Conservation (phyloP, 805 yeast species). For the Hanseniaspora thailandica region DNA sequence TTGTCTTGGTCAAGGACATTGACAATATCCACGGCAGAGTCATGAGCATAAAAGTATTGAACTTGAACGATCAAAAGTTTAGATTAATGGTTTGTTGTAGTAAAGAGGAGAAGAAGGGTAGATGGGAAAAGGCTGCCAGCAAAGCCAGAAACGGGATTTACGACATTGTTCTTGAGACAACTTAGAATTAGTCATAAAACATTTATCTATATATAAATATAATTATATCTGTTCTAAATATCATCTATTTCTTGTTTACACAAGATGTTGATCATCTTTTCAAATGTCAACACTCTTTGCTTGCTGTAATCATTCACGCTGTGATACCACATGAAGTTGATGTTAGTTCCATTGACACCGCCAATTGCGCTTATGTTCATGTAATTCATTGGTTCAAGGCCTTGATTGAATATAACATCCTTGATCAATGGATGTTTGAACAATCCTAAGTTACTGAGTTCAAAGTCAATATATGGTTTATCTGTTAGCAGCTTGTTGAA, state of each 20-base stretch:
- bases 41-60: slow-evolving; percentile 46
- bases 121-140: slow-evolving; percentile 58
- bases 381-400: slow-evolving; percentile 10
- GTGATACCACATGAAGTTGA: slow-evolving; percentile 11
- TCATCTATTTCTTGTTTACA: not conserved
- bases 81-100: slow-evolving; percentile 57
- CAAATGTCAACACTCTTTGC: not conserved
- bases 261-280: not conserved
- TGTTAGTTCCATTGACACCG: slow-evolving; percentile 2
- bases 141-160: slow-evolving; percentile 68
- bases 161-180: slow-evolving; percentile 38
- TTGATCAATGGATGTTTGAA: slow-evolving; percentile 2
- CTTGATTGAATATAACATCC: slow-evolving; percentile 9
- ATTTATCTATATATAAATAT: too few species aligned
- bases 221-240: not conserved
- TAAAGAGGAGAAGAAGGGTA: slow-evolving; percentile 79
- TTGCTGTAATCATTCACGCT: not conserved
- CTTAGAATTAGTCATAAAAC: slow-evolving; percentile 14
- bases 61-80: slow-evolving; percentile 42
- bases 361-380: slow-evolving; percentile 12
- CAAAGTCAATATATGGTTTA: not conserved
- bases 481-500: not conserved
- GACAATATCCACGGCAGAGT: slow-evolving; percentile 58
- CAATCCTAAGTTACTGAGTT: slow-evolving; percentile 5
- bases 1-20: slow-evolving; percentile 46